These are phyloP conservation scores for Fusarium piperis DNA, from an alignment of 2,329 filamentous ascomycete genomes.

Conservation along the genomic window DNA sequence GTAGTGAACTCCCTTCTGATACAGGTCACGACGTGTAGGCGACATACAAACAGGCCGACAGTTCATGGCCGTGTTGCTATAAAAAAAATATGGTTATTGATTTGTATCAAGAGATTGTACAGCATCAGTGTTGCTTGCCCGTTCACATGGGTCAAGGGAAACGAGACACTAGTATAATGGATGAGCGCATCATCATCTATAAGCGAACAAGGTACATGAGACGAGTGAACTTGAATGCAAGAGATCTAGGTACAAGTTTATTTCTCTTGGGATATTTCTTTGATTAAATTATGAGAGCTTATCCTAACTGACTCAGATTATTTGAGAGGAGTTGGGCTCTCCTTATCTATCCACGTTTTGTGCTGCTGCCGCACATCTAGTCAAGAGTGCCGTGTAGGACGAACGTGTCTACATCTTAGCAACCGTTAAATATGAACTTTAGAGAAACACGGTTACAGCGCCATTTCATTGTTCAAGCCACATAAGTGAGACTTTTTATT, in stretches of 20 bases:
- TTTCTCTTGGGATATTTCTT: too few relatives aligned
- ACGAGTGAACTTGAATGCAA: background rate
- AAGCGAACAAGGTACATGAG: background rate
- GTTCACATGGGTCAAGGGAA: background rate
- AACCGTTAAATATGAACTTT: background rate
- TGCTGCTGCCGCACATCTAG: background rate
- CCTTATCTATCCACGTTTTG: background rate
- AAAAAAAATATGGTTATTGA: background rate
- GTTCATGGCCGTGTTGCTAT: background rate
- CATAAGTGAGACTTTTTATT: background rate
- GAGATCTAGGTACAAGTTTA: background rate
- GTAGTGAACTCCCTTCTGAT: background rate
- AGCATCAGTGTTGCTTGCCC: background rate
- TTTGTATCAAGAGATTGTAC: background rate
- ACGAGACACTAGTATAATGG: background rate
- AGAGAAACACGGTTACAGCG: background rate
- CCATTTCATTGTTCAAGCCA: background rate
- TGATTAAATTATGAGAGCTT: too few relatives aligned
- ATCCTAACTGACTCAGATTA: too few relatives aligned
- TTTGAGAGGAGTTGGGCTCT: too few relatives aligned
- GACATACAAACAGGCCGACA: background rate
- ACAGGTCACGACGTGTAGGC: background rate
- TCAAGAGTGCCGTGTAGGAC: background rate
- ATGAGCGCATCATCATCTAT: background rate
- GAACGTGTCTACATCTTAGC: background rate